Base-by-base conservation (phyloP, 345 rosid species). In the Eucalyptus polyanthemos region DNA sequence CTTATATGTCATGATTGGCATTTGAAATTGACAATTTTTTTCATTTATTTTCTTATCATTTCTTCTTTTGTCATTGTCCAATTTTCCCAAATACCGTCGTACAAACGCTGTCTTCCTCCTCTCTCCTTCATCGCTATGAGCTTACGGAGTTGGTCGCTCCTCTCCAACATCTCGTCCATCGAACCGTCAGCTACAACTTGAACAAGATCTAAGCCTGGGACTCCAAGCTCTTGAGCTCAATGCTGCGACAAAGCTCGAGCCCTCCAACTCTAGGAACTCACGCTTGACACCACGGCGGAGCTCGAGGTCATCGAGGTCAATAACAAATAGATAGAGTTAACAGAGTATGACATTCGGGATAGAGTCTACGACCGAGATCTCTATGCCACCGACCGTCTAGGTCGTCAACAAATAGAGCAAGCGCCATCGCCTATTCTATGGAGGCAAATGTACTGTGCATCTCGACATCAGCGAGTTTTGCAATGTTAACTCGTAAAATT, bases 1-100 rank as follows among this genome's bases (percentile, higher is more conserved):
- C 13, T 34, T 69, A 9, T 31, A 3, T 34, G 81, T 0, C 24
- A 69, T 16, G 0, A 17, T 19, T 1, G 3, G 1, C 37, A 10
- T 69, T 69, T 69, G 14, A 69, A 19, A 34, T 34, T 19, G 24
- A 17, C 24, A 69, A 34, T 34, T 69, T 34, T 69, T n/a, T 31
- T 67, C 6, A 67, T 67, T 15, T 67, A 6, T 67, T 67, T 65
- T 65, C 37, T n/a, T 65, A n/a, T 65, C 0, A 2, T 8, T 67
- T 67, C 11, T 67, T 15, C 80, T 31, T 31, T 67, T 67, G 2
- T 15, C 19, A 67, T 8, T 67, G 40, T 8, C 3, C 40, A 67
- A 34, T 17, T 65, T n/a, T n/a, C 19, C 76, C 76, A 65, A 14
- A 65, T 14, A n/a, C 37, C 37, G n/a, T n/a, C 76, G 4, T 31